Conservation (phyloP, 352 stramenopile genomes). For the Plasmopara halstedii region DNA sequence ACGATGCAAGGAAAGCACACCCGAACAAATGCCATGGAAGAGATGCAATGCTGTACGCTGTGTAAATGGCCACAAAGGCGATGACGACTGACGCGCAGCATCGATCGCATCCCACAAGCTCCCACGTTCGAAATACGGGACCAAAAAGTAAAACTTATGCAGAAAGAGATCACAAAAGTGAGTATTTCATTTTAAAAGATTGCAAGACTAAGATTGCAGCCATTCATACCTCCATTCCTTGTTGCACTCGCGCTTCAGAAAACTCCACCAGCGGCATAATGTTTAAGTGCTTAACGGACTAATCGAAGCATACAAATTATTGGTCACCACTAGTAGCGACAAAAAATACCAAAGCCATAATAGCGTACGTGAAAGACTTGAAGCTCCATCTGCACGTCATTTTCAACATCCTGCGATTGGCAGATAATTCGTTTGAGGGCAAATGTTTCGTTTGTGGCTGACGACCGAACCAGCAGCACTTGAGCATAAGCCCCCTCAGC, state of each 20-base stretch:
- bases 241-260: constrained; percentile 50
- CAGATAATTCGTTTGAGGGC: constrained; percentile 78
- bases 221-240: constrained; percentile 58
- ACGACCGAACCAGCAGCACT: constrained; percentile 73
- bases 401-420: constrained; percentile 74
- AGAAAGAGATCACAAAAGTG: neutral
- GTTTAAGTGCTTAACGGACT: constrained; percentile 79
- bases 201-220: neutral
- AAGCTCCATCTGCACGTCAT: constrained; percentile 69
- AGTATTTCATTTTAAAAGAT: neutral
- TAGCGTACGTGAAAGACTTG: constrained; percentile 57
- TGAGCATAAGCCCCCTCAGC: constrained; percentile 74
- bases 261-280: constrained; percentile 77
- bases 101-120: constrained; percentile 76
- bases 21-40: constrained; percentile 78
- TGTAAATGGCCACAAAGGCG: constrained; percentile 75
- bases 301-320: neutral
- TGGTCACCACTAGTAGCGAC: neutral
- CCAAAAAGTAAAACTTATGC: constrained; percentile 70
- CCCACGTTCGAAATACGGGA: constrained; percentile 79
- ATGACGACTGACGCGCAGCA: constrained; percentile 51
- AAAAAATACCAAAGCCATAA: neutral
- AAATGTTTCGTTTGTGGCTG: constrained; percentile 58
- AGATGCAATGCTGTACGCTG: constrained; percentile 75
- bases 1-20: constrained; percentile 64